Evolutionary conservation across 805 yeast species (phyloP), one percentile per base, ranked within the genome.

Genomic region (Teunomyces pallodes): DNA sequence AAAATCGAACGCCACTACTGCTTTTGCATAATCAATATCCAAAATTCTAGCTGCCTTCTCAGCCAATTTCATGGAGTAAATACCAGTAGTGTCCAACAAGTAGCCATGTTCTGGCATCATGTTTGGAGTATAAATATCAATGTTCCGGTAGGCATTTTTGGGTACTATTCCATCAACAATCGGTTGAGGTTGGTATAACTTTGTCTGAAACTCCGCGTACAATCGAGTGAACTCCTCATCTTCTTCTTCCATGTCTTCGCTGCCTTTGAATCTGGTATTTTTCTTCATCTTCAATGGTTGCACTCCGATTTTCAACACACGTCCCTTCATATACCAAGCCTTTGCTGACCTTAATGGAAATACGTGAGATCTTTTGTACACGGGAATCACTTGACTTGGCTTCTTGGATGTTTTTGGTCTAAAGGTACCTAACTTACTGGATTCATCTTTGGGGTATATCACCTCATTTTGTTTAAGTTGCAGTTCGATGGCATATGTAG

Each of bases 31-130:
- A 54, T 89, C 96, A 5, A 92, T 75, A 0, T 79, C 81, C 9
- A 91, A 57, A 0, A 82, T 60, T 49, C 77, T 78, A 0, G 96
- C 96, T 0, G 98, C 97, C 42, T 74, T 74, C 33, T 79, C 81
- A 0, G 87, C 81, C 48, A 76, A 65, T 33, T 79, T 75, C 55
- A 79, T 66, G 5, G 76, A 69, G 26, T 54, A 56, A 3, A 43
- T 45, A 1, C 48, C 55, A 1, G 58, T 47, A 2, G 59, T 52
- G 2, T 55, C 54, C 5, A 90, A 67, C 46, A 88, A 78, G 9
- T 71, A 77, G 7, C 88, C 95, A 17, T 92, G 91, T 13, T 69
- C 75, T 0, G 99, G 99, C 1, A 92, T 69, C 98, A 92, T 92
- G 38, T 81, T 71, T 0, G 84, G 80, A 1, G 78, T 79, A 65